Conservation (phyloP, 306 rosid genomes). For the cucumber (Cucumis sativus) region Cucumber_9930_V3 NC_026655.2:26156501-26157000, state of each 20-base stretch:
- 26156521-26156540: conserved; percentile 92
- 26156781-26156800: conserved; percentile 79
- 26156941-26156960: no score
- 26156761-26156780: conserved; percentile 88
- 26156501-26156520: conserved; percentile 99
- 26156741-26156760: conserved; percentile 76
- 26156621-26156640: conserved; percentile 75
- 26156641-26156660: background rate
- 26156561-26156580: conserved; percentile 84
- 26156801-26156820: conserved; percentile 81
- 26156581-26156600: conserved; percentile 82
- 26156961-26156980: no score
- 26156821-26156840: conserved; percentile 97
- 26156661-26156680: background rate
- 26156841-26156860: conserved; percentile 62
- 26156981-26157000: no score
- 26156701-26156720: conserved; percentile 46
- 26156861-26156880: background rate
- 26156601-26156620: conserved; percentile 85
- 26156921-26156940: no score
- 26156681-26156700: background rate
- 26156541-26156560: conserved; percentile 62
- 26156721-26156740: conserved; percentile 81
- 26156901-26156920: no score
- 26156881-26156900: no score